phyloP scores from a whole-genome alignment of 2,329 filamentous ascomycete species.

The Colletotrichum paranaense region DNA sequence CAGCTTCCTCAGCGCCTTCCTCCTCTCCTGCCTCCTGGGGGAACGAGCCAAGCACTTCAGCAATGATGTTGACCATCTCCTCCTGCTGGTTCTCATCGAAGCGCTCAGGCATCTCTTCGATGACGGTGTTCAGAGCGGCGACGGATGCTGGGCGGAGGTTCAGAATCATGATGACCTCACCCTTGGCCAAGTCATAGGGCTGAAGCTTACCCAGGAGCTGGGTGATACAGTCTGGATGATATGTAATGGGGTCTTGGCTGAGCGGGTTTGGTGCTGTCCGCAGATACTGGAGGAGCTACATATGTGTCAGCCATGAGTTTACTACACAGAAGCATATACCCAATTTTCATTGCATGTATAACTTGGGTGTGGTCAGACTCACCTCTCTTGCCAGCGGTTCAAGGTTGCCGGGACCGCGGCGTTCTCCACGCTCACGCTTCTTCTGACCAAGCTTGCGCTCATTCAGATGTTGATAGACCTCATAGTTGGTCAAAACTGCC shows the following conservation, averaged over 20 bases:
- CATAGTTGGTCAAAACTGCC: constrained; percentile 77
- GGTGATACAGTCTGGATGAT: constrained; percentile 62
- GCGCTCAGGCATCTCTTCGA: constrained; percentile 73
- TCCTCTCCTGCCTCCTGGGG: constrained; percentile 42
- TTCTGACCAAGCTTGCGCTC: constrained; percentile 66
- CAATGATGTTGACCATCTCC: constrained; percentile 67
- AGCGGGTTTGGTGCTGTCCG: constrained; percentile 65
- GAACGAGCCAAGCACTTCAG: constrained; percentile 68
- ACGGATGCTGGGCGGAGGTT: constrained; percentile 71
- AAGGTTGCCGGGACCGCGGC: constrained; percentile 66
- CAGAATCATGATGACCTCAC: constrained; percentile 75
- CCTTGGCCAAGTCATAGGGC: constrained; percentile 72
- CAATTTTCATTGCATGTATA: constrained; percentile 8
- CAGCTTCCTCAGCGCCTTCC: constrained; percentile 49
- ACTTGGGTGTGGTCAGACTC: constrained; percentile 35
- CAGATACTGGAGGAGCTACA: constrained; percentile 71
- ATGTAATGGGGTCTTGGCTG: constrained; percentile 64
- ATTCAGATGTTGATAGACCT: constrained; percentile 75
- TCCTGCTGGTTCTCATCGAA: constrained; percentile 70
- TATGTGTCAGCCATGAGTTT: constrained; percentile 32
- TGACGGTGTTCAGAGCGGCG: constrained; percentile 69
- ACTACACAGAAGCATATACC: constrained; percentile 19
- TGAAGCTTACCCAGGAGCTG: constrained; percentile 66
- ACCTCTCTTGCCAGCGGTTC: constrained; percentile 75
- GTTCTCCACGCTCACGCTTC: constrained; percentile 46